A percentile compares a stretch with the other conserved stretches of the same genome.
phyloP scores from a whole-genome alignment of 2,329 filamentous ascomycete species.

The Rutstroemia sp. region DNA sequence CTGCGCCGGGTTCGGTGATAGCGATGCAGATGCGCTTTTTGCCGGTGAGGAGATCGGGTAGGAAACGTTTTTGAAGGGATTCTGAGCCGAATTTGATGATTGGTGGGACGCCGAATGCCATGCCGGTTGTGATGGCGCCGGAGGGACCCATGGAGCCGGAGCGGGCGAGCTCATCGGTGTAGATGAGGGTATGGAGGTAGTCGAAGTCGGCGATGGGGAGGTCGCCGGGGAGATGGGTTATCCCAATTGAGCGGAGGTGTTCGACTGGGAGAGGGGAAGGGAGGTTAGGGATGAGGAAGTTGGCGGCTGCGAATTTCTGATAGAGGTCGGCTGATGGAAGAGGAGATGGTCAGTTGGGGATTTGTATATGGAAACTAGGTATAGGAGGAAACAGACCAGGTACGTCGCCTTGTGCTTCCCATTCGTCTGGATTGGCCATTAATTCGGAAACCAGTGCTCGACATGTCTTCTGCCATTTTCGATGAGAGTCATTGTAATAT shows the following conservation, averaged over 20 bases:
- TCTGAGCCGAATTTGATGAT: slow-evolving; percentile 60
- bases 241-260: slow-evolving; percentile 58
- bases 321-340: slow-evolving; percentile 40
- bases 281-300: slow-evolving; percentile 64
- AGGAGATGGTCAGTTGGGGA: slow-evolving; percentile 38
- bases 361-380: not conserved
- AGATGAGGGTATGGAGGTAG: slow-evolving; percentile 63
- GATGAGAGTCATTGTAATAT: slow-evolving; percentile 61
- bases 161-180: slow-evolving; percentile 60
- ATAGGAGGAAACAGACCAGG: not conserved
- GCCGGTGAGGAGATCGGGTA: slow-evolving; percentile 61
- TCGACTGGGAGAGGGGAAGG: slow-evolving; percentile 61
- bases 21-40: slow-evolving; percentile 66
- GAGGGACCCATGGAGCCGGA: slow-evolving; percentile 57
- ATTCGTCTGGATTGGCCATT: slow-evolving; percentile 55
- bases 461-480: slow-evolving; percentile 59
- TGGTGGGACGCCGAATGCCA: slow-evolving; percentile 65
- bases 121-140: slow-evolving; percentile 60
- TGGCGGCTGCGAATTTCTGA: slow-evolving; percentile 52
- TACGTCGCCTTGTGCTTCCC: slow-evolving; percentile 50
- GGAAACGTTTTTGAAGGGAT: slow-evolving; percentile 55
- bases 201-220: slow-evolving; percentile 68
- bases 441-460: slow-evolving; percentile 59
- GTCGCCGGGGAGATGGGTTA: slow-evolving; percentile 58
- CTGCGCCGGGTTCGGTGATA: slow-evolving; percentile 70